Percentiles rank a stretch among this genome's conserved stretches.
Conservation (phyloP, 768 basidiomycete genomes). For the Kockovaella imperatae region DNA sequence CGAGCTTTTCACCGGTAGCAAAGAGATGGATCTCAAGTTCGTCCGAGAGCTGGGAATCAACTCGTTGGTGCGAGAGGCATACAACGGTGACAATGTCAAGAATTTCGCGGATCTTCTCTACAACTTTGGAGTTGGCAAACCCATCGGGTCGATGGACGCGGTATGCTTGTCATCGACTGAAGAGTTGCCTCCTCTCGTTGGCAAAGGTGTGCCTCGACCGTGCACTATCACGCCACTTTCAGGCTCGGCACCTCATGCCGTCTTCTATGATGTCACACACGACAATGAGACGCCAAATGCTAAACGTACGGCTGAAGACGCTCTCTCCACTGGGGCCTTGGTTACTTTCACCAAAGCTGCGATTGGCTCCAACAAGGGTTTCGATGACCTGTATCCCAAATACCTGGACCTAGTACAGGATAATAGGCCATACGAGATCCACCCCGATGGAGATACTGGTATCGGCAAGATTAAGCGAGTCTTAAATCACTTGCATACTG, state of each 20-base stretch:
- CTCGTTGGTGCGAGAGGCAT: slow-evolving; percentile 87
- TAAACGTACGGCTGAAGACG: slow-evolving; percentile 89
- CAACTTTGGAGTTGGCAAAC: slow-evolving; percentile 83
- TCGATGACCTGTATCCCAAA: slow-evolving; percentile 94
- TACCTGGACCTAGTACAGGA: slow-evolving; percentile 83
- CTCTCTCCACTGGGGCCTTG: slow-evolving; percentile 87
- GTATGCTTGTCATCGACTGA: slow-evolving; percentile 71
- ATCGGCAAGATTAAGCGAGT: slow-evolving; percentile 54
- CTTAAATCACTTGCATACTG: slow-evolving; percentile 77
- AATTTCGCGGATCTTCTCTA: slow-evolving; percentile 83
- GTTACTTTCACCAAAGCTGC: slow-evolving; percentile 82
- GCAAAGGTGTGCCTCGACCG: slow-evolving; percentile 66
- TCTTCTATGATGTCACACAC: slow-evolving; percentile 92
- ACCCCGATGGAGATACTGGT: slow-evolving; percentile 45
- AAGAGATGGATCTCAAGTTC: slow-evolving; percentile 85
- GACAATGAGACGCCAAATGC: slow-evolving; percentile 89
- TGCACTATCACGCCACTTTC: slow-evolving; percentile 70
- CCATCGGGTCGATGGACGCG: slow-evolving; percentile 91
- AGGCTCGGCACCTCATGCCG: slow-evolving; percentile 82
- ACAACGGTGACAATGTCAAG: slow-evolving; percentile 72
- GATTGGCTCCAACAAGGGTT: slow-evolving; percentile 89
- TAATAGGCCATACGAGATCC: slow-evolving; percentile 61
- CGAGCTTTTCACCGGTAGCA: slow-evolving; percentile 91
- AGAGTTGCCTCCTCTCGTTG: slow-evolving; percentile 71
- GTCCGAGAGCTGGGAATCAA: slow-evolving; percentile 89